Base-by-base conservation (phyloP, 495 filamentous ascomycete species). In the Talaromyces adpressus region DNA sequence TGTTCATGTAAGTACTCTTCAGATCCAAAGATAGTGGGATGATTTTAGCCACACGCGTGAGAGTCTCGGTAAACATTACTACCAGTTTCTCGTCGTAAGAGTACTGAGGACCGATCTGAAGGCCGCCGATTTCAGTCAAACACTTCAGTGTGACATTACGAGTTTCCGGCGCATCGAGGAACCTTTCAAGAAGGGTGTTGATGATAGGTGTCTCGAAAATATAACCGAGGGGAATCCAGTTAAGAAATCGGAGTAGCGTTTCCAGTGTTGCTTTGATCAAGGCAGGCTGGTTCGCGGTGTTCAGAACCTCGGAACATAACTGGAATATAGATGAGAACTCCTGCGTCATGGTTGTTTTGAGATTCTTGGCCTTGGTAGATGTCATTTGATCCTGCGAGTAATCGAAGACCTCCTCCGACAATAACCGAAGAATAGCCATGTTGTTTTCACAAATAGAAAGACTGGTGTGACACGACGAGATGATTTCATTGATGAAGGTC, bases 311-410 rank as follows among this genome's bases (percentile, higher is more conserved):
- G 23, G 90, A 91, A 79, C 94, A 99, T 27, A 99, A 84, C 76
- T 95, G 89, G 79, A 97, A 99, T 66, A 99, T 98, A 7, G 90
- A 89, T 0, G 94, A 95, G 71, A 99, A 99, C 72, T 98, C 95
- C 68, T 91, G 86, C 75, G 92, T 96, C 94, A 99, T 99, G 47
- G 90, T 96, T 36, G 90, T 92, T 79, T 99, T 99, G 51, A 99
- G 77, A 67, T 96, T 96, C 70, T 93, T 87, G 23, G 92, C 93
- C 81, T 98, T 99, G 27, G 87, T 84, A 30, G 93, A 96, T 12
- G 95, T 99, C 93, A 98, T 96, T 72, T 97, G 92, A 67, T 98
- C 94, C 58, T 93, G 92, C 6, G 95, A 98, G 73, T 92, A 99
- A 75, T 99, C 94, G 71, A 99, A 98, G 6, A 98, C 94, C 76